Evolutionary conservation across 2,329 filamentous ascomycete species (phyloP).

Genomic region (Epichloe hybrida): DNA sequence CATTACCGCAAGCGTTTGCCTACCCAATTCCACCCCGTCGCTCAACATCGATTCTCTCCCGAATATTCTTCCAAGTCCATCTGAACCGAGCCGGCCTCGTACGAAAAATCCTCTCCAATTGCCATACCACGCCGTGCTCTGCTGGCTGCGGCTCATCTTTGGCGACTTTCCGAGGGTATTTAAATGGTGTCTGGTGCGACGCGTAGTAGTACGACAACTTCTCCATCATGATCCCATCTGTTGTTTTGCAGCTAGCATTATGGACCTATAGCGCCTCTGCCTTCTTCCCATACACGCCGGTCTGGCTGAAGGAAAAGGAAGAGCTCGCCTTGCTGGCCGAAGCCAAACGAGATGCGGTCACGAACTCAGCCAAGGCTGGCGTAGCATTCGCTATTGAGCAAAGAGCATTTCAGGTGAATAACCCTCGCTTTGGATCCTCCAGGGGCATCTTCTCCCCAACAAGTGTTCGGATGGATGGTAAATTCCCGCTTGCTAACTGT

Average conservation of each 20-base stretch:
- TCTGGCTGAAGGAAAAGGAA: constrained; percentile 20
- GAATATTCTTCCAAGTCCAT: neutral
- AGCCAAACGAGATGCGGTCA: constrained; percentile 13
- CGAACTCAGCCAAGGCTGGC: constrained; percentile 7
- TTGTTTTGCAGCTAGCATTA: constrained; percentile 31
- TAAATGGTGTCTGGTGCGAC: constrained; percentile 1
- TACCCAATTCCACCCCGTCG: neutral
- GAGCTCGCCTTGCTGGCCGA: constrained; percentile 8
- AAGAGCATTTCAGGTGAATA: constrained; percentile 13
- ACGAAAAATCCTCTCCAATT: neutral
- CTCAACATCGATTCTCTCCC: neutral
- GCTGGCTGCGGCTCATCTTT: neutral
- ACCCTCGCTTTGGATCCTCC: neutral
- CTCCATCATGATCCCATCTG: constrained; percentile 27
- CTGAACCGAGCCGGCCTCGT: constrained; percentile 1
- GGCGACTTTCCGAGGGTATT: neutral
- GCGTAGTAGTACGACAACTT: neutral
- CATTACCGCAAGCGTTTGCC: neutral
- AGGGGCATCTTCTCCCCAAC: neutral
- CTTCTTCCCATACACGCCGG: constrained; percentile 33
- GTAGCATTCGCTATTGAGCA: constrained; percentile 30
- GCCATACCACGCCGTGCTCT: neutral
- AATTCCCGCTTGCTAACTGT: neutral
- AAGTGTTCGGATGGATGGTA: constrained; percentile 13
- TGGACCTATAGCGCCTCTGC: constrained; percentile 32